Percentiles rank a stretch among this genome's conserved stretches.
Conservation (phyloP, 306 rosid species). For the Cyclanthera cordifolia region DNA sequence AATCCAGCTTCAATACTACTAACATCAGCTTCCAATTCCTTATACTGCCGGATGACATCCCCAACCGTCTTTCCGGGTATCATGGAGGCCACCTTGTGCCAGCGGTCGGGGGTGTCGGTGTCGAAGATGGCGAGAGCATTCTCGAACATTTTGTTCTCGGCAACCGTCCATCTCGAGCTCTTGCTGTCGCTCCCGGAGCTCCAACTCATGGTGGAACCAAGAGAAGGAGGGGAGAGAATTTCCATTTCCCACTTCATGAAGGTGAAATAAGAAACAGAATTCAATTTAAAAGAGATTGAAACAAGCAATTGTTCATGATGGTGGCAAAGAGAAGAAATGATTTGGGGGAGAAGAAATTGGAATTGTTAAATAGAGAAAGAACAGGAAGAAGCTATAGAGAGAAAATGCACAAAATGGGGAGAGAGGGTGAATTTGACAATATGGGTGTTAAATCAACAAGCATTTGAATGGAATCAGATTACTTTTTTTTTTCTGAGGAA, state of each 20-base stretch:
- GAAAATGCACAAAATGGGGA: background rate
- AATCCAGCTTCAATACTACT: slow-evolving; percentile 68
- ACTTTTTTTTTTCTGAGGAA: slow-evolving; percentile 10
- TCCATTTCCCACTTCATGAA: slow-evolving; percentile 65
- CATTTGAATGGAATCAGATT: slow-evolving; percentile 20
- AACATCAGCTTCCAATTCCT: slow-evolving; percentile 63
- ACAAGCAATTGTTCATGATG: background rate
- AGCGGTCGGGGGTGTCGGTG: slow-evolving; percentile 68
- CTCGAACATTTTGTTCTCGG: slow-evolving; percentile 80
- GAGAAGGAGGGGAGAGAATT: slow-evolving; percentile 49
- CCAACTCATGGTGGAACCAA: slow-evolving; percentile 41
- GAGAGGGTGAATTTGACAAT: slow-evolving; percentile 13
- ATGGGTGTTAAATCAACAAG: slow-evolving; percentile 9
- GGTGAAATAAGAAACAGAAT: background rate
- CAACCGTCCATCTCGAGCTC: slow-evolving; percentile 53
- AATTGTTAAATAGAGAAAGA: slow-evolving; percentile 3
- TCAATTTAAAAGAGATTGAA: background rate
- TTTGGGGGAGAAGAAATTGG: slow-evolving; percentile 6
- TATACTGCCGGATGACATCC: slow-evolving; percentile 63
- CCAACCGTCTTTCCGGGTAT: slow-evolving; percentile 62
- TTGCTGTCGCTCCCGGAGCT: slow-evolving; percentile 32
- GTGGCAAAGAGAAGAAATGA: background rate
- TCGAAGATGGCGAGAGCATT: slow-evolving; percentile 77
- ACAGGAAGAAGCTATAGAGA: background rate
- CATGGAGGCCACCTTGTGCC: slow-evolving; percentile 68